Evolutionary conservation across 495 filamentous ascomycete genomes (phyloP).

Genomic region (Mycothermus thermophilus): DNA sequence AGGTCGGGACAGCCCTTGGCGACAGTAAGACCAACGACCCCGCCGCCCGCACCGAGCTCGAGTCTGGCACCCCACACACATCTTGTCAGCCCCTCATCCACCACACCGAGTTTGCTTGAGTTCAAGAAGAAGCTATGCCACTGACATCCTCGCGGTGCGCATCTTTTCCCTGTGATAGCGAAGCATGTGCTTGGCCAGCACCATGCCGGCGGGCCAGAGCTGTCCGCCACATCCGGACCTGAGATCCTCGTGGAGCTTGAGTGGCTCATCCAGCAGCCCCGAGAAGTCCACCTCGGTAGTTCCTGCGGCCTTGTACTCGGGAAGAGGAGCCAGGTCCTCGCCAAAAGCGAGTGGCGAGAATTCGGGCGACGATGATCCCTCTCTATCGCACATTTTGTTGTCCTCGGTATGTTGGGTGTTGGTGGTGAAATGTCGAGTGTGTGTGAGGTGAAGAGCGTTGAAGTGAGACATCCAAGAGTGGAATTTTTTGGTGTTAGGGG

Average conservation of each 20-base stretch:
- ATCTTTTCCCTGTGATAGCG: constrained; percentile 48
- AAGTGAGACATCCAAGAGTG: background rate
- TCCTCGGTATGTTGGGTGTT: too few species aligned
- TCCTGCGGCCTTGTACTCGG: constrained; percentile 47
- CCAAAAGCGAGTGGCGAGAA: constrained; percentile 42
- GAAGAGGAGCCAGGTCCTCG: constrained; percentile 53
- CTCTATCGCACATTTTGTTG: constrained; percentile 1
- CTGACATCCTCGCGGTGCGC: constrained; percentile 58
- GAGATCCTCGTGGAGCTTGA: constrained; percentile 73
- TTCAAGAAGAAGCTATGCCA: constrained; percentile 17
- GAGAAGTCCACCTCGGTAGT: constrained; percentile 55
- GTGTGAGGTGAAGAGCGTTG: background rate
- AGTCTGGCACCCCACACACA: constrained; percentile 40
- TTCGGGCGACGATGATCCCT: constrained; percentile 22
- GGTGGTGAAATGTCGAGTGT: background rate
- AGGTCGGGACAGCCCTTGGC: constrained; percentile 40
- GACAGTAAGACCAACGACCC: constrained; percentile 64
- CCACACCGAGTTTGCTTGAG: background rate
- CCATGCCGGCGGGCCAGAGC: constrained; percentile 87
- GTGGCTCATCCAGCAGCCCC: constrained; percentile 50
- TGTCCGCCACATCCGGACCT: constrained; percentile 80
- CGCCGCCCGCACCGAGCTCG: constrained; percentile 85
- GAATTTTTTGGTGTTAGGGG: background rate
- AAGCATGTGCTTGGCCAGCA: constrained; percentile 72
- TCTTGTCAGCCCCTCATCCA: background rate